Evolutionary conservation across 345 rosid genomes (phyloP), one percentile per base, ranked within the genome.

Genomic region (Theobroma cacao): DNA sequence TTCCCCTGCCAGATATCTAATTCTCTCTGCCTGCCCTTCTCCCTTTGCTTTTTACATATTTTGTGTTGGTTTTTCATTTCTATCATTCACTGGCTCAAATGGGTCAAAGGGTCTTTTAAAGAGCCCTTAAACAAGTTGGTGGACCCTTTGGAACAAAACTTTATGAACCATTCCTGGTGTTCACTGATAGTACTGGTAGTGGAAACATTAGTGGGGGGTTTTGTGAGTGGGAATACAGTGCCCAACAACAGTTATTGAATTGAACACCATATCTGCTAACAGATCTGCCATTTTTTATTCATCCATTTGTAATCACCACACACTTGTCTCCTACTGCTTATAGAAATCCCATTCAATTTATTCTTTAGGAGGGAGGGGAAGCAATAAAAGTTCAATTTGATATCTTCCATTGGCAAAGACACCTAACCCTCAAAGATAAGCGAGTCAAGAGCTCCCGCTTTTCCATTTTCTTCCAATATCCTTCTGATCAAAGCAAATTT

Each of bases 101-200:
- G 70, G 47, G 65, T 30, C 20, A 62, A 62, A 24, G 15, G 62
- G 31, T 65, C 70, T 38, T n/a, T 22, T 38, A n/a, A 65, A 64
- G 47, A 64, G n/a, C 36, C 12, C 24, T 33, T 18, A 2, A 61
- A 61, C n/a, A 61, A 34, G 68, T 38, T 40, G 72, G 72, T 41
- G 72, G 72, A 66, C 31, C 72, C 48, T 40, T n/a, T 12, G 52
- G 72, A 66, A 66, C 72, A 66, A 40, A 22, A 40, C n/a, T 22
- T 40, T 24, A 4, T 22, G 45, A 11, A 41, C 45, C 45, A 41
- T 41, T 41, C 9, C 10, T n/a, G 18, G 72, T 38, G 70, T 65
- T 65, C 30, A 36, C 11, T 12, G 52, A 41, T 15, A 38, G 20
- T 10, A 43, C 9, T 7, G 3, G 70, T 8, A 65, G 3, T 40